Evolutionary conservation across 2,329 filamentous ascomycete genomes (phyloP).

Genomic region (Apiospora kogelbergensis): DNA sequence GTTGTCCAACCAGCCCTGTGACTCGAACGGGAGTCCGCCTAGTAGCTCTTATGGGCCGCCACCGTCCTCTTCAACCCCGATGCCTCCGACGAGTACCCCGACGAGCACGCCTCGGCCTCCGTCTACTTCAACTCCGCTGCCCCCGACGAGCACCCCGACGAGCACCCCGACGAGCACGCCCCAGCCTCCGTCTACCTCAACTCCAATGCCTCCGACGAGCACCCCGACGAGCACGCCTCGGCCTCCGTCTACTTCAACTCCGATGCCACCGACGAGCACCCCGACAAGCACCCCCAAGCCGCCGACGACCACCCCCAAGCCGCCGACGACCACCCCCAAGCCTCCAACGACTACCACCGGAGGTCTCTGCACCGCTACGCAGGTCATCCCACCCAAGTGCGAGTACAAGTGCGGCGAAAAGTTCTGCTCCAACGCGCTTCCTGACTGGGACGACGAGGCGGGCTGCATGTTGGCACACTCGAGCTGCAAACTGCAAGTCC

Average conservation of each 20-base stretch:
- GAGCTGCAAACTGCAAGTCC: neutral
- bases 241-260: neutral
- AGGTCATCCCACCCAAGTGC: neutral
- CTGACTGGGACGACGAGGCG: neutral
- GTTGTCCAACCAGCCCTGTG: neutral
- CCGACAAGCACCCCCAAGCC: neutral
- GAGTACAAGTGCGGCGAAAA: slow-evolving; percentile 1
- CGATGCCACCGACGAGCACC: too few species aligned
- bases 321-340: neutral
- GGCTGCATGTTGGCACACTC: neutral
- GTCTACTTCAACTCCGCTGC: neutral
- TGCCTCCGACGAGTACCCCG: neutral
- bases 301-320: neutral
- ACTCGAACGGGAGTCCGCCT: neutral
- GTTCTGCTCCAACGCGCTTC: slow-evolving; percentile 1
- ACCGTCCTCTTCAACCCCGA: neutral
- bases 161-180: neutral
- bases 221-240: neutral
- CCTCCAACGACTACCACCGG: neutral
- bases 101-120: neutral
- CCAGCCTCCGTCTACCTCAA: neutral
- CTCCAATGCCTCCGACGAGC: too few species aligned
- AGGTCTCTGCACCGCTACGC: neutral
- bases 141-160: neutral
- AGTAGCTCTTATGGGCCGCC: neutral